Evolutionary conservation across 371 early-diverging fungal genomes (phyloP).

Genomic region (Polyrhizophydium stewartii): DNA sequence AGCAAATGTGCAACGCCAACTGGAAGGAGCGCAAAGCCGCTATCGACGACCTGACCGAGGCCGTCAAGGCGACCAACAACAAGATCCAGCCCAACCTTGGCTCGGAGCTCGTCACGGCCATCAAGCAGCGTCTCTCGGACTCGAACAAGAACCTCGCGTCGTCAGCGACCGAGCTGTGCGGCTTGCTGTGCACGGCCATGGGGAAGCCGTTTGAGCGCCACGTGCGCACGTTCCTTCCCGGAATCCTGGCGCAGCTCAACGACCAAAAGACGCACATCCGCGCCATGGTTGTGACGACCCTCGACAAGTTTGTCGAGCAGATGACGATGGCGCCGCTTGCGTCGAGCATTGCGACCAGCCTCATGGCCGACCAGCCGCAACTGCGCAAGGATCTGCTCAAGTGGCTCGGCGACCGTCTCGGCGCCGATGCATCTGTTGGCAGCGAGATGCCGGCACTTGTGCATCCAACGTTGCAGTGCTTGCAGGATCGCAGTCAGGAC

Average conservation of each 20-base stretch:
- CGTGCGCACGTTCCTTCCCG: slow-evolving; percentile 55
- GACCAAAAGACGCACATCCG: slow-evolving; percentile 90
- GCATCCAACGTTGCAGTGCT: slow-evolving; percentile 65
- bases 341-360: slow-evolving; percentile 54
- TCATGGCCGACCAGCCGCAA: slow-evolving; percentile 62
- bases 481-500: slow-evolving; percentile 84
- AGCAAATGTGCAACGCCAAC: slow-evolving; percentile 72
- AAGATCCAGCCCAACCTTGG: slow-evolving; percentile 75
- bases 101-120: slow-evolving; percentile 71
- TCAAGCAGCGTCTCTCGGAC: slow-evolving; percentile 81
- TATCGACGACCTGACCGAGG: slow-evolving; percentile 70
- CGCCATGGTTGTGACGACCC: slow-evolving; percentile 63
- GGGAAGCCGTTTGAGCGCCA: slow-evolving; percentile 81
- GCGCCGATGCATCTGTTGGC: slow-evolving; percentile 19
- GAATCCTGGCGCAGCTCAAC: slow-evolving; percentile 62
- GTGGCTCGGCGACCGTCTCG: slow-evolving; percentile 58
- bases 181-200: slow-evolving; percentile 68
- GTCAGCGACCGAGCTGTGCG: slow-evolving; percentile 67
- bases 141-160: slow-evolving; percentile 85
- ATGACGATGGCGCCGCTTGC: slow-evolving; percentile 67
- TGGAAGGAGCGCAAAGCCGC: slow-evolving; percentile 96
- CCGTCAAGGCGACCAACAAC: slow-evolving; percentile 73
- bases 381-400: slow-evolving; percentile 82
- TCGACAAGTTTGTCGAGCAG: slow-evolving; percentile 65
- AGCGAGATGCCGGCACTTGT: slow-evolving; percentile 62